Evolutionary conservation across 1,139 yeast species (phyloP), one percentile per base, ranked within the genome.

Genomic region (Lodderomyces theae): DNA sequence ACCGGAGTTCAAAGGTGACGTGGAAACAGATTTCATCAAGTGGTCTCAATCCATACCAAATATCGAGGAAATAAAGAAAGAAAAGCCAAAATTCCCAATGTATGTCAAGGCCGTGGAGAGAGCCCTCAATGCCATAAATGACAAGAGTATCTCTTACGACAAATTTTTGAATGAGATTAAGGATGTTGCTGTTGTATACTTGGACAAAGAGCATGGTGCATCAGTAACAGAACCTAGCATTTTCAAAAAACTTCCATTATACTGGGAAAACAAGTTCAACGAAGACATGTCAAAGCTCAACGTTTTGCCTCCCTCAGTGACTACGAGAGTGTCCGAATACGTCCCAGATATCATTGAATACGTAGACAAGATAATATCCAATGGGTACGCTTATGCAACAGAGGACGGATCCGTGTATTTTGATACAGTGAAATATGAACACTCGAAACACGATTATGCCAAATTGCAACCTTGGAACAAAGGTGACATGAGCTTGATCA

Each of bases 391-490:
- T 1, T 92, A 92, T 60, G 71, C 80, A 13, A 82, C 96, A 1
- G 61, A 63, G 10, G 95, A 84, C 54, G 98, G 97, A 0, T 85
- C 95, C 6, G 97, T 92, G n/a, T 92, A 92, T 62, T 92, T 92
- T 59, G 95, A 92, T 62, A 90, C 97, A 11, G 75, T 68, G 13
- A 79, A 80, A 39, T 92, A 92, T 60, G 97, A 92, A 53, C 70
- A 70, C 36, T 78, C 82, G 4, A 66, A 74, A 34, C 98, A 94
- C 59, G 81, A 75, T 42, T 92, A 92, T 61, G 97, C 98, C 35
- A 94, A 94, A 63, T 79, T 92, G 53, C 97, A 92, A 66, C 99
- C 99, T 16, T 92, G 97, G 97, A 90, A 90, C 59, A 87, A 87
- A 62, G 96, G 96, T 41, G 83, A 89, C 52, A 68, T 82, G 63